These are phyloP conservation scores for Pythium chondricola DNA, from an alignment of 352 stramenopile genomes.

Conservation along the genomic window DNA sequence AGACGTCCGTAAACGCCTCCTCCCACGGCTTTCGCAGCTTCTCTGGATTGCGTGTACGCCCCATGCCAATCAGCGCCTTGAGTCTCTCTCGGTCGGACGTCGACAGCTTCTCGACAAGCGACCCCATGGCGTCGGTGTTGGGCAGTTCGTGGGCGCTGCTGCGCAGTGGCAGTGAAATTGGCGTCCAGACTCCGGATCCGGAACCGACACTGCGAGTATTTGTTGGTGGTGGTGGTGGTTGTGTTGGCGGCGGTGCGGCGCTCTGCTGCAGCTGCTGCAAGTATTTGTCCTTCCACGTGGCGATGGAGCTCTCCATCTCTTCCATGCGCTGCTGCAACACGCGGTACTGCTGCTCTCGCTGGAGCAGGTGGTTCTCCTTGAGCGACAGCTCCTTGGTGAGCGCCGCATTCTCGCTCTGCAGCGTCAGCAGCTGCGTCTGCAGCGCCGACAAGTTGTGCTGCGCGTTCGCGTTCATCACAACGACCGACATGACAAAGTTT, in stretches of 20 bases:
- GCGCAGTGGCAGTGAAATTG: background rate
- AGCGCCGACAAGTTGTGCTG: slow-evolving; percentile 64
- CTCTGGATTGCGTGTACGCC: slow-evolving; percentile 15
- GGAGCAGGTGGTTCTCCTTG: slow-evolving; percentile 73
- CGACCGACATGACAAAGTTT: slow-evolving; percentile 3
- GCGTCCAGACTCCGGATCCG: slow-evolving; percentile 3
- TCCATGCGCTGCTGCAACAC: slow-evolving; percentile 66
- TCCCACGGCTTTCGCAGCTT: slow-evolving; percentile 18
- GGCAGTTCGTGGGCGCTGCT: slow-evolving; percentile 9
- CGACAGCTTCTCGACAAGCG: slow-evolving; percentile 47
- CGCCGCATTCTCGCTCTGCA: slow-evolving; percentile 53
- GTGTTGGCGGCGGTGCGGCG: too few species aligned
- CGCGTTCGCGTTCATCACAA: slow-evolving; percentile 24
- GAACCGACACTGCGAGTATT: background rate
- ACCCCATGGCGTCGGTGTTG: slow-evolving; percentile 16
- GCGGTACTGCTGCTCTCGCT: slow-evolving; percentile 70
- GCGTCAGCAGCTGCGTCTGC: slow-evolving; percentile 47
- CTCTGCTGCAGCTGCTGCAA: slow-evolving; percentile 35
- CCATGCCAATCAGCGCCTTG: slow-evolving; percentile 36
- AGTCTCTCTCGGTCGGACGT: slow-evolving; percentile 39
- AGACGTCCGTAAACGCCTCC: slow-evolving; percentile 41
- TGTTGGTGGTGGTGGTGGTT: background rate
- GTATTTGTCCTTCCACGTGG: slow-evolving; percentile 63
- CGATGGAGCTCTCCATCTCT: slow-evolving; percentile 45
- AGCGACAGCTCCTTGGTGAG: slow-evolving; percentile 56